phyloP scores from a whole-genome alignment of 192 early-diverging fungal genomes.

The Linderina pennispora region DNA sequence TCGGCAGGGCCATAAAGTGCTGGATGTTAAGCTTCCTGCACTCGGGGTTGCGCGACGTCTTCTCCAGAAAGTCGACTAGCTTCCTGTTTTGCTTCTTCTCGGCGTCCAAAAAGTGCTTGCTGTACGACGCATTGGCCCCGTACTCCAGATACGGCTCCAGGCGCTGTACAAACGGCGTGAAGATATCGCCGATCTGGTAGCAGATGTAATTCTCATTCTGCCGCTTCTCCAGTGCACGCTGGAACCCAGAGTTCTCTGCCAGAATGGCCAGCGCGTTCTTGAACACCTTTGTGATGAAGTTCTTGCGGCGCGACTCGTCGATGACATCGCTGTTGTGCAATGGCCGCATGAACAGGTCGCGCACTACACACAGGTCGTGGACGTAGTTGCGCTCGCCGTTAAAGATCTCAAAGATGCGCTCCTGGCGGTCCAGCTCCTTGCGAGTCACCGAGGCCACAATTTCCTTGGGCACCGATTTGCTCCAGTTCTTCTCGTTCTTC shows the following conservation, averaged over 20 bases:
- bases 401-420: conserved; percentile 89
- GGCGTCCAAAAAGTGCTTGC: conserved; percentile 74
- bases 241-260: conserved; percentile 55
- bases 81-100: conserved; percentile 62
- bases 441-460: conserved; percentile 64
- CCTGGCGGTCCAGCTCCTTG: conserved; percentile 82
- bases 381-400: conserved; percentile 91
- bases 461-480: conserved; percentile 68
- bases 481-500: conserved; percentile 77
- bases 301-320: conserved; percentile 50
- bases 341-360: conserved; percentile 68
- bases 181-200: conserved; percentile 79
- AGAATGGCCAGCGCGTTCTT: conserved; percentile 65
- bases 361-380: conserved; percentile 72
- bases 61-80: conserved; percentile 75
- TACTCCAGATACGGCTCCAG: conserved; percentile 82
- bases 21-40: conserved; percentile 77
- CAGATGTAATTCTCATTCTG: conserved; percentile 68
- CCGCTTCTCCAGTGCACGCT: conserved; percentile 53
- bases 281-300: conserved; percentile 77
- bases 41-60: conserved; percentile 67
- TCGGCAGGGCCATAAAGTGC: conserved; percentile 83
- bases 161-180: conserved; percentile 61
- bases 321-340: conserved; percentile 62
- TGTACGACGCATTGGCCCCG: conserved; percentile 78